Base-by-base conservation (phyloP, 345 rosid species). In the Eucalyptus victrix region DNA sequence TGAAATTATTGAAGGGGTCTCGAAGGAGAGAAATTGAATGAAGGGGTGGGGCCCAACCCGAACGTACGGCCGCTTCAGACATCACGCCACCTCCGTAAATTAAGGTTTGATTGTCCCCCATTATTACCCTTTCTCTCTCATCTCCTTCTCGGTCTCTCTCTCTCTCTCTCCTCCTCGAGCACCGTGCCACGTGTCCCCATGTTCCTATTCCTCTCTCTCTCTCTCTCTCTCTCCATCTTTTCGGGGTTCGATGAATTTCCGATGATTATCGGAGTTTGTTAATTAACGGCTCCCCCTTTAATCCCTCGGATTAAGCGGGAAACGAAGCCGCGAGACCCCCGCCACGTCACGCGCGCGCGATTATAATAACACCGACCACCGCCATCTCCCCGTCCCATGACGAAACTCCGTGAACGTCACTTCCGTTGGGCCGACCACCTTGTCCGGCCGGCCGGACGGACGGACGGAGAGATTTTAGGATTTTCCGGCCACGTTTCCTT, bases 61-160 rank as follows among this genome's bases (percentile, higher is more conserved):
- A 49, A 32, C 88, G 94, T 94, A 92, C 93, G 92, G 92, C 54
- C 37, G 32, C 7, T 30, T 50, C 91, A 89, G 93, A 91, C 90
- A 91, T 91, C 94, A 92, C 94, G 95, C 93, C 93, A 92, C 92
- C 91, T 93, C 96, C 96, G 93, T 87, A 86, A 93, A 92, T 93
- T 94, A 80, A 92, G 96, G 96, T 87, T 8, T 21, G 86, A 69
- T 37, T 53, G 85, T 76, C 85, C 85, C 83, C 85, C 85, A 76
- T 76, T 76, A 76, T 23, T 76, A 76, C 30, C 47, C 85, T 37
- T 15, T n/a, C 19, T 16, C 72, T n/a, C 67, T 49, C 51, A 49
- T 49, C n/a, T 72, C 37, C 87, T 91, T 37, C 81, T 88, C 88
- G 24, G 65, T 87, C 81, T 50, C 47, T 42, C 3, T 44, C 47